These are phyloP conservation scores for Dactylella cylindrospora DNA, from an alignment of 2,329 filamentous ascomycete genomes.

Conservation along the genomic window DNA sequence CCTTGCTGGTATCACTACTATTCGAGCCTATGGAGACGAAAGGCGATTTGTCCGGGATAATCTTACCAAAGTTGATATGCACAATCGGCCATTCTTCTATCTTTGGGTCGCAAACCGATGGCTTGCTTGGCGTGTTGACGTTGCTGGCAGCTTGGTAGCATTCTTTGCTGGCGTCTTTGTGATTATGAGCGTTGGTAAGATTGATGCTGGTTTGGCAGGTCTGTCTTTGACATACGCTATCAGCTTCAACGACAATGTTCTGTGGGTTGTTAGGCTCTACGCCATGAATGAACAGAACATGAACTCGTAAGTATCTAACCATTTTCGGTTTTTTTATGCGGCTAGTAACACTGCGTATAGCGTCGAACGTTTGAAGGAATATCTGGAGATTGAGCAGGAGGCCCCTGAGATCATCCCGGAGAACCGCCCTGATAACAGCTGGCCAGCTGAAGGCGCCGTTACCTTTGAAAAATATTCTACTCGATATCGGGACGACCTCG, in stretches of 20 bases:
- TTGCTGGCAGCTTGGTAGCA: constrained; percentile 84
- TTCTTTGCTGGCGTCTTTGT: constrained; percentile 95
- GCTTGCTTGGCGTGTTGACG: constrained; percentile 88
- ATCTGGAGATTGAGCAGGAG: constrained; percentile 93
- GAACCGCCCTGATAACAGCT: constrained; percentile 73
- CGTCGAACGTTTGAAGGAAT: constrained; percentile 95
- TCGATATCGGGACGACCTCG: constrained; percentile 81
- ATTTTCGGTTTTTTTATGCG: not conserved
- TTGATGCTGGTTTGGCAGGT: constrained; percentile 89
- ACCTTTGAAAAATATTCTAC: constrained; percentile 89
- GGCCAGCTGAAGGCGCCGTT: constrained; percentile 82
- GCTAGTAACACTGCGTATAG: constrained; percentile 12
- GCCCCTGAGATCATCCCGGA: constrained; percentile 75
- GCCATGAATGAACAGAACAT: constrained; percentile 97
- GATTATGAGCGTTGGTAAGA: constrained; percentile 74
- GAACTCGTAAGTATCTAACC: constrained; percentile 65
- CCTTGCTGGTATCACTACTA: constrained; percentile 89
- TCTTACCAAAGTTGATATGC: constrained; percentile 79
- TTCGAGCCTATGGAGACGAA: constrained; percentile 93
- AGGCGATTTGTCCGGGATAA: constrained; percentile 92
- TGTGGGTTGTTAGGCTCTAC: constrained; percentile 95
- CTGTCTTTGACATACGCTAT: constrained; percentile 94
- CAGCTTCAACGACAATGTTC: constrained; percentile 91
- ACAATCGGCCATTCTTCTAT: constrained; percentile 91
- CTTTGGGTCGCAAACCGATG: constrained; percentile 96